phyloP scores from a whole-genome alignment of 1,284 basidiomycete genomes.

The Pterulicium gracile region DNA sequence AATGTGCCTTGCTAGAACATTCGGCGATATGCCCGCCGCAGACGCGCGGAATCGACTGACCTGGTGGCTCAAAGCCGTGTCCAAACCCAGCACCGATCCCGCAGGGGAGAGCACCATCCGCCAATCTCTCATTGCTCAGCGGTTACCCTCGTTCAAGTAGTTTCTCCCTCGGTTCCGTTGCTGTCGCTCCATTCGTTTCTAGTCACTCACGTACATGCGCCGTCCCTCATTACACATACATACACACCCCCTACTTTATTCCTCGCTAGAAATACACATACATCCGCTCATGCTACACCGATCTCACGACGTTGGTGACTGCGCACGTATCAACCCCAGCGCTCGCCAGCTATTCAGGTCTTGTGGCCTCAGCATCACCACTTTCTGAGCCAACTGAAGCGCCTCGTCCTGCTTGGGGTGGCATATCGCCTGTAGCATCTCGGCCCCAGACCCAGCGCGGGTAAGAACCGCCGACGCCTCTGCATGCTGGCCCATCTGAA shows the following conservation, averaged over 20 bases:
- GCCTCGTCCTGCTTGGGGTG: slow-evolving; percentile 20
- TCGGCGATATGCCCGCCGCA: slow-evolving; percentile 18
- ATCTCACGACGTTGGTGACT: not conserved
- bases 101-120: not conserved
- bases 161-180: too few relatives aligned
- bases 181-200: too few relatives aligned
- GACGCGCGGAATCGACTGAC: slow-evolving; percentile 15
- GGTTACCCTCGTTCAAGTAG: slow-evolving; percentile 1
- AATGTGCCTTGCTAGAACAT: slow-evolving; percentile 17
- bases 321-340: slow-evolving; percentile 38
- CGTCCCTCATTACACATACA: too few relatives aligned
- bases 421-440: slow-evolving; percentile 12
- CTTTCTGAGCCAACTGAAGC: slow-evolving; percentile 45
- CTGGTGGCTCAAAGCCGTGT: slow-evolving; percentile 1
- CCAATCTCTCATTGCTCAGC: slow-evolving; percentile 1
- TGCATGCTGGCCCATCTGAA: slow-evolving; percentile 28
- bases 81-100: not conserved
- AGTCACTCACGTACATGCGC: too few relatives aligned
- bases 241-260: not conserved
- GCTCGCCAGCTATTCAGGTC: slow-evolving; percentile 46
- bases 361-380: slow-evolving; percentile 60
- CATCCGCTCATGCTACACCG: not conserved
- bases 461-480: slow-evolving; percentile 26
- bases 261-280: not conserved
- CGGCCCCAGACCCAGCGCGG: slow-evolving; percentile 16